A percentile compares a stretch with the other conserved stretches of the same genome.
Conservation (phyloP, 495 filamentous ascomycete species). For the Penicillium canescens region DNA sequence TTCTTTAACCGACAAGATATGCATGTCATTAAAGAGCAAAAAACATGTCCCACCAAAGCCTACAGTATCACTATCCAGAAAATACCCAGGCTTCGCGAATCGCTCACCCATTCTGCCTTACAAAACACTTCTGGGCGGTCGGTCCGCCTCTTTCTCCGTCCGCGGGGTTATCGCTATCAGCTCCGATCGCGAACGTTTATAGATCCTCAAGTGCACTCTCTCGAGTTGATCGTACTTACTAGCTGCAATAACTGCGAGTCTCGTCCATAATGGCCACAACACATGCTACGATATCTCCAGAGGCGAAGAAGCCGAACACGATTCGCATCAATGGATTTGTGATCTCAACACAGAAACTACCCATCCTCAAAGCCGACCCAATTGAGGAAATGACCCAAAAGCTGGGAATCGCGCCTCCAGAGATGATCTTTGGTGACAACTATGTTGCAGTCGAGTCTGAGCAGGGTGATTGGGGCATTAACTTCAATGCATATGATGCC, state of each 20-base stretch:
- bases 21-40: no score
- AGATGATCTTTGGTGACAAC: constrained; percentile 99
- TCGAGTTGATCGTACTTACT: not conserved
- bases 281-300: constrained; percentile 27
- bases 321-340: constrained; percentile 61
- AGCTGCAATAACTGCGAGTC: no score
- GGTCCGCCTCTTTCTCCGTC: constrained; percentile 42
- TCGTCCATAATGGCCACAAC: not conserved
- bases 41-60: no score
- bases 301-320: constrained; percentile 31
- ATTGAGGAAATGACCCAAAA: constrained; percentile 82
- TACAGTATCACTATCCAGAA: no score
- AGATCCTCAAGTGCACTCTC: constrained; percentile 2
- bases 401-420: constrained; percentile 83
- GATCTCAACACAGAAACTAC: constrained; percentile 79
- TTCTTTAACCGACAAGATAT: no score
- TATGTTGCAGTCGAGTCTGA: constrained; percentile 69
- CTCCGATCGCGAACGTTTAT: constrained; percentile 1
- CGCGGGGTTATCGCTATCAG: constrained; percentile 36
- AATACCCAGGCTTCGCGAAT: no score
- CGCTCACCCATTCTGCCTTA: not conserved
- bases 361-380: constrained; percentile 86
- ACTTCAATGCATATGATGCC: constrained; percentile 83
- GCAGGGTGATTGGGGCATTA: constrained; percentile 67
- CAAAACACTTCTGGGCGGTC: constrained; percentile 5